phyloP scores from a whole-genome alignment of 116 monocot species.

The Cymodocea nodosa region DNA sequence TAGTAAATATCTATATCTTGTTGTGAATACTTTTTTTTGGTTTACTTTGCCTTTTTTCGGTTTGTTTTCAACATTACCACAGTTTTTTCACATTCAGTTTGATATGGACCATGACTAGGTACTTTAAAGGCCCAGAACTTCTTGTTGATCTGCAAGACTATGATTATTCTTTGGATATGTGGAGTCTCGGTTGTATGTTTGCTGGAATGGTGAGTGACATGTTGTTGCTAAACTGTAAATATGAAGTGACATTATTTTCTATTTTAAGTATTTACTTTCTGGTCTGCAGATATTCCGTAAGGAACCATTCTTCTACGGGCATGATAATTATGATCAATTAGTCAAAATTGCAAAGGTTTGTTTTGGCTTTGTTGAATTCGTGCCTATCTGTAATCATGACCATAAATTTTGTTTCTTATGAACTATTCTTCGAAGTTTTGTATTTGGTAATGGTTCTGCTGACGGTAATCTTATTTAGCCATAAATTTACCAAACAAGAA shows the following conservation, averaged over 20 bases:
- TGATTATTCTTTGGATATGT: conserved; percentile 54
- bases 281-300: conserved; percentile 39
- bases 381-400: not conserved
- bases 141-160: conserved; percentile 52
- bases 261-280: not conserved
- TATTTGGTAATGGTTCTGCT: too few species aligned
- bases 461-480: too few species aligned
- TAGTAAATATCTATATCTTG: too few species aligned
- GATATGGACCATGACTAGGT: conserved; percentile 11
- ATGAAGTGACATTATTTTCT: not conserved
- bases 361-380: not conserved
- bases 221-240: not conserved
- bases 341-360: conserved; percentile 56
- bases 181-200: conserved; percentile 60
- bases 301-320: conserved; percentile 71
- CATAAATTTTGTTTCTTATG: too few species aligned
- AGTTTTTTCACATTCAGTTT: not conserved
- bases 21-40: too few species aligned
- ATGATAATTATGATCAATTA: conserved; percentile 72
- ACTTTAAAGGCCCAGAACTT: conserved; percentile 54
- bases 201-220: conserved; percentile 34
- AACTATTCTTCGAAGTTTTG: too few species aligned
- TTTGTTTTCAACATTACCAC: too few species aligned
- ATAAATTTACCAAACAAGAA: too few species aligned
- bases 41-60: too few species aligned